phyloP scores from a whole-genome alignment of 169 alveolate species.

The Neospora caninum region DNA sequence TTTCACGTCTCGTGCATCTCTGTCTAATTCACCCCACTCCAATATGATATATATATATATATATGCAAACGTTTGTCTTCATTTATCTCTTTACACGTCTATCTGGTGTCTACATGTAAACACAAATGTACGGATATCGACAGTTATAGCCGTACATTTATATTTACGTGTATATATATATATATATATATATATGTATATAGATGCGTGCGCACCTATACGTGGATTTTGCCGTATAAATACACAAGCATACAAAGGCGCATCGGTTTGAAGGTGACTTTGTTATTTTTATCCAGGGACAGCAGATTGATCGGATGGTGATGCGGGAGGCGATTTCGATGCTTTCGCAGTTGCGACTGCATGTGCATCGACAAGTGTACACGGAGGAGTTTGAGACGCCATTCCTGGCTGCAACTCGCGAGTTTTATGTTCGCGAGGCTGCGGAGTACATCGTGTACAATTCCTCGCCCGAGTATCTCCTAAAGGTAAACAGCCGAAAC shows the following conservation, averaged over 20 bases:
- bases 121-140: too few species aligned
- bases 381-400: constrained; percentile 7
- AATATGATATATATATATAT: neutral
- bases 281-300: neutral
- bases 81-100: too few species aligned
- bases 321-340: neutral
- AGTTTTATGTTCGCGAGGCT: constrained; percentile 2
- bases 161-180: neutral
- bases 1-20: too few species aligned
- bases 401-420: neutral
- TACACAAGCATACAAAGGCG: neutral
- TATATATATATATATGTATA: neutral
- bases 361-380: neutral
- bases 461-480: neutral
- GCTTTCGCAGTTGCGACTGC: neutral
- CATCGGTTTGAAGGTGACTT: neutral
- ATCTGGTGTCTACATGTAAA: too few species aligned
- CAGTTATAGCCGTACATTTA: neutral
- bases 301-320: neutral
- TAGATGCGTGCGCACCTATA: neutral
- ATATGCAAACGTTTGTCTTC: too few species aligned
- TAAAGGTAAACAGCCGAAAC: neutral
- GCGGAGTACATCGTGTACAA: neutral
- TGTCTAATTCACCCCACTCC: too few species aligned
- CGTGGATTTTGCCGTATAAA: neutral